phyloP scores from a whole-genome alignment of 2,329 filamentous ascomycete species.

The Ilyonectria sp. region DNA sequence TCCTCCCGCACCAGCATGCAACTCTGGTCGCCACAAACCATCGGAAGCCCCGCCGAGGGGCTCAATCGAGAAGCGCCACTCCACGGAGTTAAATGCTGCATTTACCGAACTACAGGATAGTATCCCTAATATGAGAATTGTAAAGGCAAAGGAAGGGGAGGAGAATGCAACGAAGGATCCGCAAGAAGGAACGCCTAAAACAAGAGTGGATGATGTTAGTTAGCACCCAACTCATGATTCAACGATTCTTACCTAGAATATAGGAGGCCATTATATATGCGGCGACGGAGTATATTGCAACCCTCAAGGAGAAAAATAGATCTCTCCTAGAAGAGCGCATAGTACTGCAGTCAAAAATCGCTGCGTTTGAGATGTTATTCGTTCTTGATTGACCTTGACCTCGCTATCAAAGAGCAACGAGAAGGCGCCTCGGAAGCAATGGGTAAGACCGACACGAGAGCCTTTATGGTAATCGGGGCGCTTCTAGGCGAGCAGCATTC shows the following conservation, averaged over 20 bases:
- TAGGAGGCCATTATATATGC: background rate
- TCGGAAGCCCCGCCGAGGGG: background rate
- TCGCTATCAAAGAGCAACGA: no score
- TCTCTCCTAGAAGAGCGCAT: background rate
- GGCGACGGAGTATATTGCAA: background rate
- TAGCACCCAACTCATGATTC: background rate
- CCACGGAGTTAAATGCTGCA: background rate
- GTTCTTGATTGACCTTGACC: no score
- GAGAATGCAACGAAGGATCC: background rate
- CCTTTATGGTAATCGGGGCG: no score
- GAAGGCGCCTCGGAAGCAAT: no score
- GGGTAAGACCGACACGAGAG: no score
- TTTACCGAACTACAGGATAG: constrained; percentile 4
- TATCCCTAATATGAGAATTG: background rate
- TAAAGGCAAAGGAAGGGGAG: background rate
- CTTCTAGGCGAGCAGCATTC: no score
- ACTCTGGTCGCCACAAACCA: no score
- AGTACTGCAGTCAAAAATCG: background rate
- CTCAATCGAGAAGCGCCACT: background rate
- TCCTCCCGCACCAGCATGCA: no score
- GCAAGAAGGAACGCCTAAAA: no score
- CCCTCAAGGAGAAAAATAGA: background rate
- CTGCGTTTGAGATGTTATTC: background rate
- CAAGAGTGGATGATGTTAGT: background rate
- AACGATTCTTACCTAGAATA: background rate